Evolutionary conservation across 176 grass and related monocot genomes (phyloP).

Genomic region (Bothriochloa decipiens): DNA sequence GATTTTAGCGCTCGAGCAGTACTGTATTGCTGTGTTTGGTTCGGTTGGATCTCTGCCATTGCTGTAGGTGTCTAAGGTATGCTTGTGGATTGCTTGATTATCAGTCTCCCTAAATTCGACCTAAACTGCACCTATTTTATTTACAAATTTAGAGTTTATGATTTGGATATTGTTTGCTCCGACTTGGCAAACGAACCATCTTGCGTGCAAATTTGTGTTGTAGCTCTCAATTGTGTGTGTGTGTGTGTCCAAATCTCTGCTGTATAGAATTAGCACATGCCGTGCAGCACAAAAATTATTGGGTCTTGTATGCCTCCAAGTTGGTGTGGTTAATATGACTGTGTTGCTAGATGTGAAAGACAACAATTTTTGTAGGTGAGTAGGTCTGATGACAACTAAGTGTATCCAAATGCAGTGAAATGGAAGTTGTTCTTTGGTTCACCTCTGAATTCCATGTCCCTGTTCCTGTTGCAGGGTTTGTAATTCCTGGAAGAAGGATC

Average conservation of each 20-base stretch:
- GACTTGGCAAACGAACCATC: background rate
- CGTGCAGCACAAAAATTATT: background rate
- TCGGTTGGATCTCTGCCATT: slow-evolving; percentile 24
- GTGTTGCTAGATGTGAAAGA: background rate
- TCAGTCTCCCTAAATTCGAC: background rate
- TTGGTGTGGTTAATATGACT: background rate
- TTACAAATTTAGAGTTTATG: background rate
- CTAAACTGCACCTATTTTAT: background rate
- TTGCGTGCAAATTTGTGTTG: background rate
- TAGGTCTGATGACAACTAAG: background rate
- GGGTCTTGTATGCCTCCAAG: background rate
- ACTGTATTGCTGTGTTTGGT: slow-evolving; percentile 12
- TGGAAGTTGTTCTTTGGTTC: background rate
- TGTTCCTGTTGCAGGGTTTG: slow-evolving; percentile 77
- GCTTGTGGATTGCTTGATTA: background rate
- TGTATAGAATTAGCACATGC: background rate
- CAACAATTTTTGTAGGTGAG: background rate
- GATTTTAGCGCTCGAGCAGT: background rate
- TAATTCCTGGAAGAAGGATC: slow-evolving; percentile 72
- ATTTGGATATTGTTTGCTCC: background rate
- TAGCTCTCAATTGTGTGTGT: background rate
- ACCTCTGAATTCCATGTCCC: slow-evolving; percentile 25
- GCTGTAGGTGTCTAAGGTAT: background rate
- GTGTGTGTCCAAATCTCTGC: slow-evolving; percentile 1
- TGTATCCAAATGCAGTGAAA: background rate